Evolutionary conservation across 2,329 filamentous ascomycete genomes (phyloP).

Genomic region (Neopestalotiopsis sp.): DNA sequence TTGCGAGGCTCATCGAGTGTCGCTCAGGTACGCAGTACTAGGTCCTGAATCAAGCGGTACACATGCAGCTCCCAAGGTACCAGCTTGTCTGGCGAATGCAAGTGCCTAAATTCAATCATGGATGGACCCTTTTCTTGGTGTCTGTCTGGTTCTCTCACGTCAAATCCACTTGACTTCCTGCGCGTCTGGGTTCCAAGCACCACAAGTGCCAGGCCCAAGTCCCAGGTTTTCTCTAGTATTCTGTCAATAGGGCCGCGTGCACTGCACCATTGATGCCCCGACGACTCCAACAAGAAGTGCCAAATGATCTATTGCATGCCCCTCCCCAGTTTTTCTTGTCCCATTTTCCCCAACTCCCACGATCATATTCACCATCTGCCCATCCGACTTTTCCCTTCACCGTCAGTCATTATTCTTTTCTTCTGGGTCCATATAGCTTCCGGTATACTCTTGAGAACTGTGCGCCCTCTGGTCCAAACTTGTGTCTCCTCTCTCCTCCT

Average conservation of each 20-base stretch:
- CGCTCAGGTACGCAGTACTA: neutral
- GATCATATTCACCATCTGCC: neutral
- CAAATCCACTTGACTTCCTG: neutral
- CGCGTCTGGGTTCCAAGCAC: neutral
- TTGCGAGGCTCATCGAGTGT: neutral
- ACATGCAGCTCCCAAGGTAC: neutral
- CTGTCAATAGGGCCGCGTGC: neutral
- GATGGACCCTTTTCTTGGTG: constrained; percentile 9
- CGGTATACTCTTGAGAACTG: neutral
- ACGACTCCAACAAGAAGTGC: neutral
- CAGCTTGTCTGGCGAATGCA: neutral
- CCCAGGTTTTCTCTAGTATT: constrained; percentile 6
- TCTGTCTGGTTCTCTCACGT: neutral
- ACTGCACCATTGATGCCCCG: neutral
- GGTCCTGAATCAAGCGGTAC: neutral
- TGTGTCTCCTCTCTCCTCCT: neutral
- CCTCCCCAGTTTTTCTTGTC: neutral
- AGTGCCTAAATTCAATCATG: neutral
- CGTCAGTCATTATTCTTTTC: neutral
- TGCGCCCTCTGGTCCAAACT: neutral
- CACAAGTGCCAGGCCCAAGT: neutral
- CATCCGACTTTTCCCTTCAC: neutral
- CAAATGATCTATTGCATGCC: neutral
- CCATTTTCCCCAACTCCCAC: neutral
- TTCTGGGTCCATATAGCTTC: neutral